Evolutionary conservation across 495 filamentous ascomycete genomes (phyloP).

Genomic region (Talaromyces stipitatus): DNA sequence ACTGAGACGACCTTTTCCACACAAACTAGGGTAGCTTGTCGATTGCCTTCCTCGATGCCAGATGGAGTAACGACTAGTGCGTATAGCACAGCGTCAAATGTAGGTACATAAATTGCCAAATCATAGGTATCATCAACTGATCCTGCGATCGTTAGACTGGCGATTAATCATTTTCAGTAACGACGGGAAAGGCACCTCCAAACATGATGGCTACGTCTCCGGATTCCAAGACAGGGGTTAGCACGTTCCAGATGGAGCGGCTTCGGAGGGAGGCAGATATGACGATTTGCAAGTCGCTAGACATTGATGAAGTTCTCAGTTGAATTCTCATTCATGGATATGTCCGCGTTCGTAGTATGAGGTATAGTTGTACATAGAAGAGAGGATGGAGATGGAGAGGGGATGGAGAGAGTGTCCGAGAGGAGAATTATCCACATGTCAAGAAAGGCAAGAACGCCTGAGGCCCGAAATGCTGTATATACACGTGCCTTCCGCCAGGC

Average conservation of each 20-base stretch:
- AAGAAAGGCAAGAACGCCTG: neutral
- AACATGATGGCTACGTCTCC: conserved; percentile 22
- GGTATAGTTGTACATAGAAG: neutral
- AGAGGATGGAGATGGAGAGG: neutral
- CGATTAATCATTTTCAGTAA: conserved; percentile 29
- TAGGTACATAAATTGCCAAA: conserved; percentile 8
- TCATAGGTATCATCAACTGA: conserved; percentile 6
- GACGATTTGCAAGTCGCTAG: conserved; percentile 14
- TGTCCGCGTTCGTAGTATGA: neutral
- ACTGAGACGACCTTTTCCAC: conserved; percentile 42
- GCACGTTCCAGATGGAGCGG: conserved; percentile 40
- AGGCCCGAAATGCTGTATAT: neutral
- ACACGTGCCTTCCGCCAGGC: neutral
- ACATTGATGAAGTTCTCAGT: neutral
- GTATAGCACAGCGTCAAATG: conserved; percentile 18
- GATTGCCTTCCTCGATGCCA: conserved; percentile 24
- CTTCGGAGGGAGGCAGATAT: conserved; percentile 51
- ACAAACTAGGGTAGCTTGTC: conserved; percentile 23
- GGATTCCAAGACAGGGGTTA: conserved; percentile 36
- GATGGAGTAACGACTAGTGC: conserved; percentile 46
- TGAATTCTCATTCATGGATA: neutral
- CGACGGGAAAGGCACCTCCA: conserved; percentile 33
- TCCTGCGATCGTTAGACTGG: conserved; percentile 35
- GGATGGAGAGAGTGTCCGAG: neutral
- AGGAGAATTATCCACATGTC: conserved; percentile 1